A percentile compares a stretch with the other conserved stretches of the same genome.
phyloP scores from a whole-genome alignment of 495 filamentous ascomycete species.

The Penicillium crystallinum region DNA sequence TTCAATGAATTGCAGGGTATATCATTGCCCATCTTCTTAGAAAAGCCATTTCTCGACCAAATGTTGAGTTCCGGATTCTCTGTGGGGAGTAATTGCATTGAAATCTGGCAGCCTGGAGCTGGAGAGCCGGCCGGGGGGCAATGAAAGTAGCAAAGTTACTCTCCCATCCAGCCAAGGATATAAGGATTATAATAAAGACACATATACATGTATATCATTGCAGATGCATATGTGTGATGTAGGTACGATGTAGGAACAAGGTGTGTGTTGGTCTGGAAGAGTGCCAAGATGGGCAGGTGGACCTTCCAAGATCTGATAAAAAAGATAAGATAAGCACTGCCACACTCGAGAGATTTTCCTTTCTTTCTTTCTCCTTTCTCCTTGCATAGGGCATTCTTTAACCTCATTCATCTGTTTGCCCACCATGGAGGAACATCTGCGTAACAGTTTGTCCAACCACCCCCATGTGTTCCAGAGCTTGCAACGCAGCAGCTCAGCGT shows the following conservation, averaged over 20 bases:
- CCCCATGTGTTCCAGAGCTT: conserved; percentile 21
- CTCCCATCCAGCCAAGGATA: neutral
- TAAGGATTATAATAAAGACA: neutral
- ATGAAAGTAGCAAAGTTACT: neutral
- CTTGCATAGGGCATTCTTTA: neutral
- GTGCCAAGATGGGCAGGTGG: neutral
- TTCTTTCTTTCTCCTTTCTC: neutral
- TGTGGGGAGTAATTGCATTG: no score
- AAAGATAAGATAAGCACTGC: conserved; percentile 11
- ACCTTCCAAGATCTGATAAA: neutral
- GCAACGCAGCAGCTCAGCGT: conserved; percentile 15
- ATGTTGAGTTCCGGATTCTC: no score
- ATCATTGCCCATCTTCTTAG: no score
- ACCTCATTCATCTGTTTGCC: neutral
- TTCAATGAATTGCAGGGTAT: no score
- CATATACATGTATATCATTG: neutral
- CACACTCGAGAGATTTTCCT: neutral
- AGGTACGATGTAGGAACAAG: neutral
- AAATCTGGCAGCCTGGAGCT: no score
- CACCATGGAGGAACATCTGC: conserved; percentile 37
- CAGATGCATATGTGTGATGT: neutral
- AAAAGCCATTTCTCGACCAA: no score
- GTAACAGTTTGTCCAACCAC: conserved; percentile 37
- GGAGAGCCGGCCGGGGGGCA: no score
- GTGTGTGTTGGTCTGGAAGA: neutral